Conservation (phyloP, 495 filamentous ascomycete species). For the Penicillium maclennaniae region DNA sequence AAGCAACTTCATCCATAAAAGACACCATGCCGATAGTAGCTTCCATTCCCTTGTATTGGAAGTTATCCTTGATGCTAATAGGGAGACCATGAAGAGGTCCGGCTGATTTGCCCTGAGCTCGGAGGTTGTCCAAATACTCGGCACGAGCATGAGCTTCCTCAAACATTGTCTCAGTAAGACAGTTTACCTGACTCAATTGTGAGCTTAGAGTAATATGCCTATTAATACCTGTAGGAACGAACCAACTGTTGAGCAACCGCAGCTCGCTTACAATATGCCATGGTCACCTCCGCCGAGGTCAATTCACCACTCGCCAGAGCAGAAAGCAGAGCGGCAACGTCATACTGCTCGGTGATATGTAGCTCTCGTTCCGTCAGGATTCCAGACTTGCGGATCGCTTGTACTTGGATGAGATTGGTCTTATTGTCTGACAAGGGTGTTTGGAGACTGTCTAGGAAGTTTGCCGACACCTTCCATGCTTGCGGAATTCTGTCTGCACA, state of each 20-base stretch:
- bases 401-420: slow-evolving; percentile 15
- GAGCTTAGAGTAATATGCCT: not conserved
- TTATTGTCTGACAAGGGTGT: slow-evolving; percentile 14
- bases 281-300: slow-evolving; percentile 48
- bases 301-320: slow-evolving; percentile 27
- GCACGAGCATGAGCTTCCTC: slow-evolving; percentile 33
- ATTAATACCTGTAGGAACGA: not conserved
- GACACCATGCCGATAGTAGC: slow-evolving; percentile 25
- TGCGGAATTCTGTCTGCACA: slow-evolving; percentile 30
- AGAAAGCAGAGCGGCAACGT: slow-evolving; percentile 36
- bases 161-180: slow-evolving; percentile 58
- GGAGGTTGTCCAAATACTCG: slow-evolving; percentile 32
- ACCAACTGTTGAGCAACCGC: slow-evolving; percentile 53
- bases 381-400: slow-evolving; percentile 21
- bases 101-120: slow-evolving; percentile 32
- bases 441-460: slow-evolving; percentile 9
- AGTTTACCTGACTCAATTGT: slow-evolving; percentile 34
- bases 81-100: slow-evolving; percentile 64
- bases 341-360: slow-evolving; percentile 46
- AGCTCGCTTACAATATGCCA: slow-evolving; percentile 55
- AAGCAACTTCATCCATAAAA: slow-evolving; percentile 12
- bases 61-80: slow-evolving; percentile 59
- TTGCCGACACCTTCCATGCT: slow-evolving; percentile 18
- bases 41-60: slow-evolving; percentile 47
- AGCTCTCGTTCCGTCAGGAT: slow-evolving; percentile 38